Evolutionary conservation across 2,329 filamentous ascomycete genomes (phyloP), one percentile per base, ranked within the genome.

Genomic region (Dendryphion nanum): DNA sequence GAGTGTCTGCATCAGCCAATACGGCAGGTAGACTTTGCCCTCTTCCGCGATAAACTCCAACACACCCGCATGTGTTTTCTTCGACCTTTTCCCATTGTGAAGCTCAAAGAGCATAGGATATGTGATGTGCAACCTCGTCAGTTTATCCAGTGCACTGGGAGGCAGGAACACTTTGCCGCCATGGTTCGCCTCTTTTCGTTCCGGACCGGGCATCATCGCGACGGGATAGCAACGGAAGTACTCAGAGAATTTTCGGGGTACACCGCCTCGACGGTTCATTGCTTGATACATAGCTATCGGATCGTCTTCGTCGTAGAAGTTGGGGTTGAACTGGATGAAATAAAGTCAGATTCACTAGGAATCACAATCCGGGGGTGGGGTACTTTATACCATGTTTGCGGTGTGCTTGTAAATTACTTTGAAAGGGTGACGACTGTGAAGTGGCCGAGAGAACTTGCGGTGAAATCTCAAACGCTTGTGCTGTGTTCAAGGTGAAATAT

Each of bases 41-140:
- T 98, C 93, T 63, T 98, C 93, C 4, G 93, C 93, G 40, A 95
- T 93, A 61, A 98, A 98, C 68, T 98, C 93, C 47, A 98, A 70
- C 15, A 98, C 93, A 73, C 93, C 93, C 4, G 88, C 90, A 68
- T 98, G 93, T 18, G 91, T 93, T 63, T 86, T 84, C 63, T 78
- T 84, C 39, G 84, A 81, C 18, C 90, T 89, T 63, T 97, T 96
- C 17, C 90, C 89, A 62, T 97, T 98, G 55, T 88, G 86, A 50
- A 98, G 77, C 77, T 98, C 91, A 73, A 98, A 95, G 50, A 97
- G 79, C 75, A 98, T 87, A 6, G 93, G 93, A 74, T 95, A 98
- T 63, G 94, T 90, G 46, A 98, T 95, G 68, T 97, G 91, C 13
- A 98, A 74, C 60, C 90, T 81, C 13, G 93, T 96, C 53, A 98